These are phyloP conservation scores for Penicillium bovifimosum DNA, from an alignment of 495 filamentous ascomycete species.

Conservation along the genomic window DNA sequence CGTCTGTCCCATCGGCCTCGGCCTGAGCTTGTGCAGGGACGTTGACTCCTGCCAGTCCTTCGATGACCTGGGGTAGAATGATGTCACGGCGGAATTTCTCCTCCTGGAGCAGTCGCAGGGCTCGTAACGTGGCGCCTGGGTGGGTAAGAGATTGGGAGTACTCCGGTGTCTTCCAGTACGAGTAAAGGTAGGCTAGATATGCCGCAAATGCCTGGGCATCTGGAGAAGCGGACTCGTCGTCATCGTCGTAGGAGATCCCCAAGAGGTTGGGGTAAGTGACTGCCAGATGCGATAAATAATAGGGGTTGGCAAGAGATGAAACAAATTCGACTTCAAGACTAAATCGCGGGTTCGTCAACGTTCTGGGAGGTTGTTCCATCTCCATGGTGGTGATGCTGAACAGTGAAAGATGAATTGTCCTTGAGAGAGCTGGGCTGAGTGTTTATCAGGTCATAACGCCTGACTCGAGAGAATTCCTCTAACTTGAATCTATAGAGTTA, in stretches of 20 bases:
- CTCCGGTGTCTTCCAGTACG: conserved; percentile 77
- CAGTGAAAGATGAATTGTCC: neutral
- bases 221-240: conserved; percentile 42
- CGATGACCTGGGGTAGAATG: conserved; percentile 66
- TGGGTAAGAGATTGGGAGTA: conserved; percentile 77
- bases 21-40: conserved; percentile 26
- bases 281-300: conserved; percentile 79
- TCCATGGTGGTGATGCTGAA: conserved; percentile 19
- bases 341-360: conserved; percentile 39
- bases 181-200: conserved; percentile 75
- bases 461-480: too few species aligned
- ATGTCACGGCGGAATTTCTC: conserved; percentile 79
- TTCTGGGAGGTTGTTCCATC: conserved; percentile 30
- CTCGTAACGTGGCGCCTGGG: conserved; percentile 75
- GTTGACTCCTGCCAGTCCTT: conserved; percentile 55
- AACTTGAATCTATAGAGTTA: too few species aligned
- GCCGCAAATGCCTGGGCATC: conserved; percentile 62
- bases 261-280: conserved; percentile 50
- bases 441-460: neutral
- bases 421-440: neutral
- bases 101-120: conserved; percentile 76
- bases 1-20: conserved; percentile 22
- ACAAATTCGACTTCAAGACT: conserved; percentile 62
- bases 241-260: conserved; percentile 38
- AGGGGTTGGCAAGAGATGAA: conserved; percentile 76